Percentiles rank a stretch among this genome's conserved stretches.
phyloP scores from a whole-genome alignment of 768 basidiomycete species.

The Suillus paluster region DNA sequence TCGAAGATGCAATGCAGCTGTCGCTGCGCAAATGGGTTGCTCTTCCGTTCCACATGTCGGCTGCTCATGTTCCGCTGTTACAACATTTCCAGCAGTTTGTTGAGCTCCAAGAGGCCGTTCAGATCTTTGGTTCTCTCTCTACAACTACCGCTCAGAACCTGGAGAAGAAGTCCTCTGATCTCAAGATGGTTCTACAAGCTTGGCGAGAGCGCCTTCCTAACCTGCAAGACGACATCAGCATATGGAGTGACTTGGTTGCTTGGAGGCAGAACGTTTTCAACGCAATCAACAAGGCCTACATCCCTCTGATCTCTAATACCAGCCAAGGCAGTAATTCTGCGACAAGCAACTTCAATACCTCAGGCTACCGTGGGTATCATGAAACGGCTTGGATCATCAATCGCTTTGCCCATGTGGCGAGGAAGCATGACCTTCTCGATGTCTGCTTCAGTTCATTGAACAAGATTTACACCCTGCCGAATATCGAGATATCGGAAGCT shows the following conservation, averaged over 20 bases:
- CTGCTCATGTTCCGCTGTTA: constrained; percentile 92
- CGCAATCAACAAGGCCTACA: constrained; percentile 94
- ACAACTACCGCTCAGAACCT: constrained; percentile 86
- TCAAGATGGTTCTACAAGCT: constrained; percentile 95
- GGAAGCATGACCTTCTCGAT: constrained; percentile 95
- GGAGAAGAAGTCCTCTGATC: constrained; percentile 92
- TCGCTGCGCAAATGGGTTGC: constrained; percentile 95
- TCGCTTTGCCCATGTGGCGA: constrained; percentile 96
- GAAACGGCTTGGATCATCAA: constrained; percentile 99
- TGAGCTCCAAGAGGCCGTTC: constrained; percentile 93
- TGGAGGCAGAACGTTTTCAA: constrained; percentile 99
- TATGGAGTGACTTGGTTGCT: constrained; percentile 99
- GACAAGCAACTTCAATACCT: constrained; percentile 71
- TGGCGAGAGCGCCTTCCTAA: constrained; percentile 98
- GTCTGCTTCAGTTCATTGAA: constrained; percentile 94
- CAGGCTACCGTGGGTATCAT: constrained; percentile 95
- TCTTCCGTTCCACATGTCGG: constrained; percentile 82
- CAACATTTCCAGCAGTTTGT: constrained; percentile 99
- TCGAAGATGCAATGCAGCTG: constrained; percentile 97
- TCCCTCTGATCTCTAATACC: constrained; percentile 78
- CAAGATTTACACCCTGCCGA: constrained; percentile 98
- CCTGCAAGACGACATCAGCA: constrained; percentile 94
- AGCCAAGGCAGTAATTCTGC: constrained; percentile 55
- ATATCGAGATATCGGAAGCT: constrained; percentile 99
- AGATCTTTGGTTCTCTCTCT: constrained; percentile 90